These are phyloP conservation scores for Ophiosphaerella herpotricha DNA, from an alignment of 2,329 filamentous ascomycete species.

Conservation along the genomic window DNA sequence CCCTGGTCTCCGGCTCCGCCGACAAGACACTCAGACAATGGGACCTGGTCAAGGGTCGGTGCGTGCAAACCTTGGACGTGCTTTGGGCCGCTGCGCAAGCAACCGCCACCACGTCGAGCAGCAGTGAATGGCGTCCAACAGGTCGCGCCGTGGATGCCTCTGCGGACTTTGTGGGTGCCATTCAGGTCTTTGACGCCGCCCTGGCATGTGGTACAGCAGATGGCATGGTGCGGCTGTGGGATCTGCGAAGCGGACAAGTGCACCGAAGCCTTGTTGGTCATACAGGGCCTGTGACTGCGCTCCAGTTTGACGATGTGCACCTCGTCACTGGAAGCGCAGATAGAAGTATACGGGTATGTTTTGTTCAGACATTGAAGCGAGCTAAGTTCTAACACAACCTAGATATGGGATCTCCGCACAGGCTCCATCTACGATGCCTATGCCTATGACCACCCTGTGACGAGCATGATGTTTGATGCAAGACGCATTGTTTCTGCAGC, in stretches of 20 bases:
- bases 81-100: constrained; percentile 97
- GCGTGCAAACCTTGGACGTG: constrained; percentile 95
- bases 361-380: neutral
- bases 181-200: constrained; percentile 95
- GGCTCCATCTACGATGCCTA: constrained; percentile 95
- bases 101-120: constrained; percentile 61
- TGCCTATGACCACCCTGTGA: constrained; percentile 89
- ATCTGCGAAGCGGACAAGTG: constrained; percentile 95
- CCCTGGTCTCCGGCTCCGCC: constrained; percentile 90
- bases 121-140: constrained; percentile 73
- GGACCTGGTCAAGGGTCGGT: constrained; percentile 96
- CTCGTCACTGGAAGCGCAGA: constrained; percentile 92
- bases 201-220: constrained; percentile 96
- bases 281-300: constrained; percentile 87
- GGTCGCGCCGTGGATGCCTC: constrained; percentile 67
- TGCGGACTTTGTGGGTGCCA: constrained; percentile 89
- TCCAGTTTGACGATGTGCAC: constrained; percentile 96
- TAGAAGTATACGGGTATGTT: constrained; percentile 86
- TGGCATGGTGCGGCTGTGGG: constrained; percentile 96
- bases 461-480: constrained; percentile 95
- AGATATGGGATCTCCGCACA: constrained; percentile 99
- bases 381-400: constrained; percentile 25
- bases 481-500: constrained; percentile 88
- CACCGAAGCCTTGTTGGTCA: constrained; percentile 94
- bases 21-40: constrained; percentile 98